Evolutionary conservation across 2,329 filamentous ascomycete genomes (phyloP).

Genomic region (Cordyceps cateniannulata): DNA sequence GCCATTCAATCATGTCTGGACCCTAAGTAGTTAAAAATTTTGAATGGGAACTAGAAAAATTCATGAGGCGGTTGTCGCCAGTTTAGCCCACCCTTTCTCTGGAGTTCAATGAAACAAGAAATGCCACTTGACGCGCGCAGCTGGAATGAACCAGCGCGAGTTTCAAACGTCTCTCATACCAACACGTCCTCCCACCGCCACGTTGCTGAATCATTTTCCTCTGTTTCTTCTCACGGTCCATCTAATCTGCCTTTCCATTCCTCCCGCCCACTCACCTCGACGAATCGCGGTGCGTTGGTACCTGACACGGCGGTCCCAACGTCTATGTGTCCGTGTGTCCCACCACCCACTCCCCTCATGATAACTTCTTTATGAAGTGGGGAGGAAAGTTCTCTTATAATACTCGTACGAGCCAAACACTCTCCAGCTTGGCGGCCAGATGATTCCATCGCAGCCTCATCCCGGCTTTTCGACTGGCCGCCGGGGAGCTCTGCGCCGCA

Average conservation of each 20-base stretch:
- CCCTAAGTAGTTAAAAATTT: too few relatives aligned
- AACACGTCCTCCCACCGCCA: background rate
- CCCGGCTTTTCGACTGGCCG: background rate
- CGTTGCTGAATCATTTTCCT: background rate
- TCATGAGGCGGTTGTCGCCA: background rate
- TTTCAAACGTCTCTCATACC: background rate
- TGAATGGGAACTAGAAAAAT: background rate
- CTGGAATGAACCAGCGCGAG: background rate
- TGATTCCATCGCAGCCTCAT: background rate
- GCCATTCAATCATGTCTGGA: too few relatives aligned
- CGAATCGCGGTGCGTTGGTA: background rate
- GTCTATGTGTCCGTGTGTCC: background rate
- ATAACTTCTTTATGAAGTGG: background rate
- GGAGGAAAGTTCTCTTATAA: background rate
- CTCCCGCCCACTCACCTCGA: background rate
- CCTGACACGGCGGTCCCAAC: background rate
- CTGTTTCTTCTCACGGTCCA: background rate
- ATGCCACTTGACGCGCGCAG: background rate
- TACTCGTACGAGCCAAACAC: background rate
- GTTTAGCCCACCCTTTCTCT: background rate
- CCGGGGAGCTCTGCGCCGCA: background rate
- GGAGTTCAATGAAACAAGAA: background rate
- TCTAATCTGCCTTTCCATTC: constrained; percentile 4
- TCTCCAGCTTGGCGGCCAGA: background rate
- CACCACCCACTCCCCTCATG: background rate